Evolutionary conservation across 768 basidiomycete species (phyloP), one percentile per base, ranked within the genome.

Genomic region (Auriscalpium orientale): DNA sequence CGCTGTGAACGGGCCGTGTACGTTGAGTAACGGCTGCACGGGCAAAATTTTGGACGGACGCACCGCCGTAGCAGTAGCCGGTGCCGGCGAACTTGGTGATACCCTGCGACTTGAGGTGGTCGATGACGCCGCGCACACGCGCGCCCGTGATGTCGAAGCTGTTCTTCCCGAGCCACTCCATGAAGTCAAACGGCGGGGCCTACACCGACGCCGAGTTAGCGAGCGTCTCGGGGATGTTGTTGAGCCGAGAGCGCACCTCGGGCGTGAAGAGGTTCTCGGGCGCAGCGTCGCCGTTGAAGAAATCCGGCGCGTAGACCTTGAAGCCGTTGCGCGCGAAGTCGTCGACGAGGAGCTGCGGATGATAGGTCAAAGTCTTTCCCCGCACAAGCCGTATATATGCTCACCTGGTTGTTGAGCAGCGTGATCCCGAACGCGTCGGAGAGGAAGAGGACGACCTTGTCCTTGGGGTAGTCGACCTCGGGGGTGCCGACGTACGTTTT

Each of bases 401-500:
- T 33, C 50, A 66, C 73, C 44, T 51, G 58, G 62, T 64, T 65
- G 67, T 73, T 72, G 45, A 61, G 47, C 8, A 68, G 54, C 5
- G 49, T 49, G 22, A 69, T 48, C 1, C 15, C 40, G 47, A 68
- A 72, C 43, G 64, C 62, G 54, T 75, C 77, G 49, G 71, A 63
- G 36, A 78, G 64, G 64, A 73, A 74, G 16, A 74, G 59, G 47
- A 74, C 54, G 33, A 68, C 72, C 53, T 71, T 70, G 44, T 70
- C 67, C 59, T 70, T 70, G 36, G 68, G 57, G 48, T 73, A 70
- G 16, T 71, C 67, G 44, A 54, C 60, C 7, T 64, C 60, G 16
- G 77, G 76, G 1, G 74, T 74, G 15, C 70, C 68, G 46, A 76
- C 70, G 53, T 79, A 79, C 57, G 68, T 71, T 34, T 69, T 62